Base-by-base conservation (phyloP, 352 stramenopile genomes). In the Phytopythium litorale region DNA sequence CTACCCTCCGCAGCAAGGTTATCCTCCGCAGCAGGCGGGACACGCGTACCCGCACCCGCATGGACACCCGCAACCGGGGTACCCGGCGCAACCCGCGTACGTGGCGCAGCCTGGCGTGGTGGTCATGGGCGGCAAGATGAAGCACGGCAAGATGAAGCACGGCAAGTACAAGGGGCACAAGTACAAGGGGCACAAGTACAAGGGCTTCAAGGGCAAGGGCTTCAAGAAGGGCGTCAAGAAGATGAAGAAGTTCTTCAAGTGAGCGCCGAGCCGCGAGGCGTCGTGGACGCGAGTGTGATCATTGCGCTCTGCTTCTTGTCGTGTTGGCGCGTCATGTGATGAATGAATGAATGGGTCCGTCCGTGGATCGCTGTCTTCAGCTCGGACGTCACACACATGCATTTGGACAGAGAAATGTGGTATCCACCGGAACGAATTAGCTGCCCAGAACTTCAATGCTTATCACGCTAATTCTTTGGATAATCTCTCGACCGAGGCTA, bases 211-310 rank as follows among this genome's bases (percentile, higher is more conserved):
- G 57, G 12, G 21, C 53, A 66, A 66, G 54, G 60, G 60, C 52
- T 73, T 73, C 53, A 78, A 75, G 60, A 75, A 75, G 48, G 71
- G 71, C 64, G 53, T 56, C 58, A 78, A 78, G 62, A 78, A 75
- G 49, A 78, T 75, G 71, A 78, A 78, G 56, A 78, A 78, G 32
- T 75, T 78, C 62, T 78, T 75, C 65, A 78, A 78, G 67, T 78
- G 50, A 56, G 28, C 28, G 43, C 16, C 43, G 38, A 43, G 15
- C 38, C n/a, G n/a, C 21, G 19, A n/a, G n/a, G 7, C 43, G 7
- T 8, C 6, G 42, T 48, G 18, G 42, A 48, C 18, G 42, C 25
- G 12, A n/a, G 46, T n/a, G 9, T 28, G 18, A 52, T 28, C 25
- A 28, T 28, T 3, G 25, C 25, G 25, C 25, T 28, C 25, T 28